Evolutionary conservation across 2,329 filamentous ascomycete genomes (phyloP), one percentile per base, ranked within the genome.

Genomic region (Sarocladium strictum): DNA sequence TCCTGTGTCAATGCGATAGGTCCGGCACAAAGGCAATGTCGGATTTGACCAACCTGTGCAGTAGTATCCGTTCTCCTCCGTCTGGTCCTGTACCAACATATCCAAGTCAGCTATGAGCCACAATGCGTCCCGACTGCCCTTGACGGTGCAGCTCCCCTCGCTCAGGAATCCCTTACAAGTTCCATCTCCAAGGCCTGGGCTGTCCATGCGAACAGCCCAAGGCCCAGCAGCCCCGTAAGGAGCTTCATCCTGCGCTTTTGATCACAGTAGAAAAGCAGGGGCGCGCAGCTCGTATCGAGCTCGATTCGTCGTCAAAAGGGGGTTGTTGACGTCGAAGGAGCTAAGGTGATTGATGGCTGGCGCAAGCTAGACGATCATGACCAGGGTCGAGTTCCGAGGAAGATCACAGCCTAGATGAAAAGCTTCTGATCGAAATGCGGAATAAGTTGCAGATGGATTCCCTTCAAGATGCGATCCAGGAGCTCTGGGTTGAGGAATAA

Each of bases 31-130:
- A 10, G 61, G 53, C 32, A 17, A 9, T 24, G 33, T 50, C 9
- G 11, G 10, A 23, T 24, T 11, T n/a, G 27, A 61, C 74, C 56
- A 68, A 81, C 78, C 83, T 55, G 81, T 76, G 75, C 93, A 97
- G 81, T 87, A 83, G 74, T 96, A 89, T 65, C 84, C 79, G 65
- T 93, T 88, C 33, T 86, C 80, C 53, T 89, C 83, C 54, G 84
- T 83, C 67, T 94, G 80, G 69, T 90, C 86, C 89, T 95, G 59
- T n/a, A 52, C 14, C 6, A 12, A 27, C 21, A 11, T 35, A 19
- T 35, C 19, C 27, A 9, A 21, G 24, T 33, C 24, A 50, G 45
- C 47, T 12, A 37, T 15, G 7, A 27, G 3, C n/a, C 24, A 7
- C 38, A 43, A 43, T 43, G 17, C 38, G 14, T 43, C 17, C 4